These are phyloP conservation scores for Hypoxylon lienhwacheense DNA, from an alignment of 495 filamentous ascomycete species.

Conservation along the genomic window DNA sequence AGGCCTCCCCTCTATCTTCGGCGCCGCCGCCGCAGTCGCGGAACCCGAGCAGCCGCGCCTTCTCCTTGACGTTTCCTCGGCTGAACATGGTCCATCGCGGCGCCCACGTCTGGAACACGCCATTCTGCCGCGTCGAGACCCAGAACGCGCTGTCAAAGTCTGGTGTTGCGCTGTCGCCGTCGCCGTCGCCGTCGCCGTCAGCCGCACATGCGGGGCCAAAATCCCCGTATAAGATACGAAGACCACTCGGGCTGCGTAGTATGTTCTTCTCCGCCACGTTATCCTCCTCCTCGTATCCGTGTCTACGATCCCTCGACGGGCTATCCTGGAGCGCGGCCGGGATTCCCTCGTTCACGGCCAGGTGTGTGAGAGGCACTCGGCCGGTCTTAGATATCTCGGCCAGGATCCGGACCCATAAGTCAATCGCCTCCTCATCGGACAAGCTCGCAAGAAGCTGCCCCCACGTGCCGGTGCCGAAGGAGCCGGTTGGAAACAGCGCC, in stretches of 20 bases:
- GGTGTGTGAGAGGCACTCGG: slow-evolving; percentile 57
- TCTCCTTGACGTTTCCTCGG: slow-evolving; percentile 86
- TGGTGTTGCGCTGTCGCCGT: slow-evolving; percentile 2
- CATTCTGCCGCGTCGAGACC: slow-evolving; percentile 73
- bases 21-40: slow-evolving; percentile 24
- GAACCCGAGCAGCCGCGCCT: slow-evolving; percentile 68
- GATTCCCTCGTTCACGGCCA: slow-evolving; percentile 76
- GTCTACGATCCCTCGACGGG: not conserved
- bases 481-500: slow-evolving; percentile 64
- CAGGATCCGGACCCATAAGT: slow-evolving; percentile 54
- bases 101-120: slow-evolving; percentile 82
- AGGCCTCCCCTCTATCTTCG: slow-evolving; percentile 12
- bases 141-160: slow-evolving; percentile 72
- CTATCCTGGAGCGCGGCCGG: slow-evolving; percentile 38
- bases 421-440: slow-evolving; percentile 1
- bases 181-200: too few relatives aligned
- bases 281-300: not conserved
- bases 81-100: slow-evolving; percentile 91
- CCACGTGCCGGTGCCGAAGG: slow-evolving; percentile 57
- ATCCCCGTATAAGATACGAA: slow-evolving; percentile 65
- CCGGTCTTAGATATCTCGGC: slow-evolving; percentile 50
- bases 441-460: slow-evolving; percentile 41
- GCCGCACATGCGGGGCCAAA: slow-evolving; percentile 59
- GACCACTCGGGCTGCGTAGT: slow-evolving; percentile 64
- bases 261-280: slow-evolving; percentile 53